A percentile compares a stretch with the other conserved stretches of the same genome.
phyloP scores from a whole-genome alignment of 192 early-diverging fungal genomes.

The Spinellus fusiger region DNA sequence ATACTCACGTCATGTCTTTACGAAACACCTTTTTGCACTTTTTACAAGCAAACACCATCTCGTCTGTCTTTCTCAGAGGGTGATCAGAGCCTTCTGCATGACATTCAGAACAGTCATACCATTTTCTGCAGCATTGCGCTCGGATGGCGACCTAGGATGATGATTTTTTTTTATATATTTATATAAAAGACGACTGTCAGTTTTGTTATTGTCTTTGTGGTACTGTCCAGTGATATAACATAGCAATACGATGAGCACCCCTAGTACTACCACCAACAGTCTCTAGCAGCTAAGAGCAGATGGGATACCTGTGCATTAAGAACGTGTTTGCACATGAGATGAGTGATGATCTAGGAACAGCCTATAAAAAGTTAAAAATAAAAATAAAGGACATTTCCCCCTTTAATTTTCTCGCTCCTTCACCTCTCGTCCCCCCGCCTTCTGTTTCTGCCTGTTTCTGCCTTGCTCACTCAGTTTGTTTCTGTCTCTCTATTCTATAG shows the following conservation, averaged over 20 bases:
- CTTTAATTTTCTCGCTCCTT: no score
- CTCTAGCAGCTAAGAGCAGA: no score
- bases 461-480: background rate
- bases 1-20: slow-evolving; percentile 21
- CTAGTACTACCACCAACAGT: no score
- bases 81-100: slow-evolving; percentile 80
- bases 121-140: slow-evolving; percentile 88
- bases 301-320: slow-evolving; percentile 87
- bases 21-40: slow-evolving; percentile 71
- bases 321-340: slow-evolving; percentile 92
- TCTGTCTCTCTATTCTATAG: no score
- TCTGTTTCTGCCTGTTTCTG: background rate
- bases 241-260: no score
- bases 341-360: background rate
- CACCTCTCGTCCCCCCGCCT: no score
- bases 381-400: no score
- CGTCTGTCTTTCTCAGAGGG: slow-evolving; percentile 67
- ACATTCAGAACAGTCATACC: slow-evolving; percentile 98
- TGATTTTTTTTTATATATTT: background rate
- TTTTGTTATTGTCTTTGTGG: background rate
- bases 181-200: background rate
- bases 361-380: slow-evolving; percentile 1
- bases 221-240: background rate
- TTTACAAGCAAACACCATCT: slow-evolving; percentile 97
- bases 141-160: slow-evolving; percentile 73